These are phyloP conservation scores for Scheffersomyces cryptocercus DNA, from an alignment of 1,139 yeast genomes.

Conservation along the genomic window DNA sequence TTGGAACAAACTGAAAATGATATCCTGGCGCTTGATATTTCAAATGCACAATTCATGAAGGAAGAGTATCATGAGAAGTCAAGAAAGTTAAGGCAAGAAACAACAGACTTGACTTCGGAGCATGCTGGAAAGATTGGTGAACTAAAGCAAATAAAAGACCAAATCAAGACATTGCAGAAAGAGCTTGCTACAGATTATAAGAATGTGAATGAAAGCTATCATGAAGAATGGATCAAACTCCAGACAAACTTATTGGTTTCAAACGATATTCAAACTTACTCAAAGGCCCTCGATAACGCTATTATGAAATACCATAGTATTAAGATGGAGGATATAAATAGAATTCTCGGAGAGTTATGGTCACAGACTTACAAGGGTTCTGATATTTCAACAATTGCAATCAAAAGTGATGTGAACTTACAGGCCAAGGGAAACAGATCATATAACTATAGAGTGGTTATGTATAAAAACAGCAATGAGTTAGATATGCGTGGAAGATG, in stretches of 20 bases:
- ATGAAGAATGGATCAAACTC: conserved; percentile 71
- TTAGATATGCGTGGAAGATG: conserved; percentile 98
- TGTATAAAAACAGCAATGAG: conserved; percentile 90
- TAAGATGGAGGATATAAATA: conserved; percentile 91
- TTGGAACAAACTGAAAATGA: conserved; percentile 28
- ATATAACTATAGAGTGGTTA: conserved; percentile 91
- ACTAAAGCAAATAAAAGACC: conserved; percentile 78
- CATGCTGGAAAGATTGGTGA: conserved; percentile 86
- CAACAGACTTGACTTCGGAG: conserved; percentile 60
- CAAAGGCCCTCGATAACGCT: conserved; percentile 86
- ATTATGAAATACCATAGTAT: conserved; percentile 90
- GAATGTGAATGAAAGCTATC: conserved; percentile 63
- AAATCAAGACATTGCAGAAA: conserved; percentile 51
- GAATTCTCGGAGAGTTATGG: conserved; percentile 89
- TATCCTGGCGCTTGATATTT: conserved; percentile 39
- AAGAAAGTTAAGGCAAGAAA: conserved; percentile 50
- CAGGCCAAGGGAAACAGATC: conserved; percentile 64
- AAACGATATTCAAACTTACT: conserved; percentile 79
- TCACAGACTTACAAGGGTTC: conserved; percentile 91
- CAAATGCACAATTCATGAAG: conserved; percentile 65
- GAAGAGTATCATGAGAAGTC: conserved; percentile 66
- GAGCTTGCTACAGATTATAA: conserved; percentile 74
- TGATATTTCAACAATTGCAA: conserved; percentile 88
- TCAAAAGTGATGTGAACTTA: conserved; percentile 73
- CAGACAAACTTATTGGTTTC: conserved; percentile 80